These are phyloP conservation scores for Pelargonium citronellum DNA, from an alignment of 441 rosid genomes.

Conservation along the genomic window DNA sequence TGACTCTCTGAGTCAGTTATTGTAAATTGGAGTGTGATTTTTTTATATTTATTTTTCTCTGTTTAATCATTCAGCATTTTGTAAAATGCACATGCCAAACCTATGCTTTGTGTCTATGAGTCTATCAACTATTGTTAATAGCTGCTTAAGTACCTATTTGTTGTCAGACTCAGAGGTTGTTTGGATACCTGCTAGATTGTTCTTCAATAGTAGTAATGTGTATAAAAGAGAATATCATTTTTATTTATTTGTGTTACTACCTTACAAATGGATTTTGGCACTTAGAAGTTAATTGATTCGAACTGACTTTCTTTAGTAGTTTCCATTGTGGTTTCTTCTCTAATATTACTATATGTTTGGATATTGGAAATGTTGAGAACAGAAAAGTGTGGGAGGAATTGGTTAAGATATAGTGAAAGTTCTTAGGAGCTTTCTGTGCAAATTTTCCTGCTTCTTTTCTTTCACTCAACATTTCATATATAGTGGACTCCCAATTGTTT, in stretches of 20 bases:
- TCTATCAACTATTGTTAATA: no score
- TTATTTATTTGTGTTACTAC: background rate
- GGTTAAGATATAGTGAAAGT: background rate
- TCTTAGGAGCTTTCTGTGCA: no score
- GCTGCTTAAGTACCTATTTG: no score
- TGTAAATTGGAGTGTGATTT: background rate
- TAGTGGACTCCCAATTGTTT: no score
- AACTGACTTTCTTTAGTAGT: background rate
- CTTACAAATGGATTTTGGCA: slow-evolving; percentile 1
- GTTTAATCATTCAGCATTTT: background rate
- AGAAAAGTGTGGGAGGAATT: background rate
- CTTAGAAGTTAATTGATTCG: background rate
- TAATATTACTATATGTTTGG: no score
- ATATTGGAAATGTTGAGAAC: background rate
- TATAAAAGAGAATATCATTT: background rate
- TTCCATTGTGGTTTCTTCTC: no score
- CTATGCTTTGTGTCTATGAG: background rate
- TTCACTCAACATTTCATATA: no score
- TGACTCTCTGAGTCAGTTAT: no score
- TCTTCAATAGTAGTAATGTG: background rate
- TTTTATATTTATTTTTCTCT: background rate
- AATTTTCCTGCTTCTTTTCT: no score
- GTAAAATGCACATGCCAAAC: background rate
- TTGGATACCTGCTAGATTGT: background rate
- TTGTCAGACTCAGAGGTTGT: no score